Evolutionary conservation across 805 yeast species (phyloP).

Genomic region (Ogataea paradorogensis): DNA sequence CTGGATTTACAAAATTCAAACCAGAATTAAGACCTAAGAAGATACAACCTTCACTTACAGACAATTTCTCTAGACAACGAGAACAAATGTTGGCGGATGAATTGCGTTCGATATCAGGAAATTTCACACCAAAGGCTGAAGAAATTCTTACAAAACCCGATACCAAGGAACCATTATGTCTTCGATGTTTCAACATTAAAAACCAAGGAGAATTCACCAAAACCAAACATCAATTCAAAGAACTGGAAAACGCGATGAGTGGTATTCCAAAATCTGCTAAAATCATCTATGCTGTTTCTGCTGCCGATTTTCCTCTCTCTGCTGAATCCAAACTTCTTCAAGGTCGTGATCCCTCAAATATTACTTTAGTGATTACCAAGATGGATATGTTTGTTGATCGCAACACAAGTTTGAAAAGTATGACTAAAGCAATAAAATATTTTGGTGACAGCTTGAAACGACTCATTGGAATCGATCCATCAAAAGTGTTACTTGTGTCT

Average conservation of each 20-base stretch:
- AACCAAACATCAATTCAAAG: neutral
- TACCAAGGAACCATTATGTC: neutral
- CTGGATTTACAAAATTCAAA: constrained; percentile 42
- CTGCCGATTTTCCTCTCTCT: constrained; percentile 71
- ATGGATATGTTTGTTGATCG: constrained; percentile 34
- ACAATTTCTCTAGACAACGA: neutral
- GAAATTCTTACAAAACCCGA: neutral
- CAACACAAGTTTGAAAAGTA: constrained; percentile 11
- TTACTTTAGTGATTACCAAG: constrained; percentile 43
- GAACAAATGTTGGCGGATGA: constrained; percentile 10
- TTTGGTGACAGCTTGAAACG: constrained; percentile 31
- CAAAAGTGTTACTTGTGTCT: constrained; percentile 47
- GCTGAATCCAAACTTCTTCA: constrained; percentile 38
- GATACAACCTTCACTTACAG: neutral
- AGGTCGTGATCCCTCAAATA: constrained; percentile 33
- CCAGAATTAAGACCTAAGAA: neutral
- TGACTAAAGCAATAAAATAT: constrained; percentile 30
- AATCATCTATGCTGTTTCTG: constrained; percentile 60
- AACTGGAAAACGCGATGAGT: constrained; percentile 30
- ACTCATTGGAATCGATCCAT: constrained; percentile 29
- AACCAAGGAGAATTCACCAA: constrained; percentile 40
- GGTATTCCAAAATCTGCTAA: constrained; percentile 44
- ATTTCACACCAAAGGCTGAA: neutral
- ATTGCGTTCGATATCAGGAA: neutral
- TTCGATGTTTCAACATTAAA: constrained; percentile 53